These are phyloP conservation scores for Candida dubliniensis DNA, from an alignment of 1,139 yeast species.

Conservation along the genomic window DNA sequence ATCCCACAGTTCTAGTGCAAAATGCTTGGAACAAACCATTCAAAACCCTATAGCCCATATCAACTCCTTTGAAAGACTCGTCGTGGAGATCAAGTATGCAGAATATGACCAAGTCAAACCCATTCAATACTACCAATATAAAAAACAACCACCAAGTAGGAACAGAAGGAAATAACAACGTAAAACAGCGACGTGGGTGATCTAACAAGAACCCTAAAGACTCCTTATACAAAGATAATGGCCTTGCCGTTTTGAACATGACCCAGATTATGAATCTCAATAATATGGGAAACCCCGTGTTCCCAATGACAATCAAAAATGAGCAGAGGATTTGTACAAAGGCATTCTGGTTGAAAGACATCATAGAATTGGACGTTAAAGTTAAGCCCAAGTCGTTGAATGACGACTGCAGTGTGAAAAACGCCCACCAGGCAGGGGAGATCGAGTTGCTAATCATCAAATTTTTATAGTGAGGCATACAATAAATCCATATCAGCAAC, in stretches of 20 bases:
- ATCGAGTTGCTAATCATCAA: conserved; percentile 55
- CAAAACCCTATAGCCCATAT: conserved; percentile 67
- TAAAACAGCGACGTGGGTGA: conserved; percentile 96
- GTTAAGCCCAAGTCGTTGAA: conserved; percentile 87
- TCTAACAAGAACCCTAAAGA: conserved; percentile 84
- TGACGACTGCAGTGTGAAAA: conserved; percentile 73
- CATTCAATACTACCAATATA: conserved; percentile 70
- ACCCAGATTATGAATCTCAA: conserved; percentile 82
- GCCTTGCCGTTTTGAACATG: conserved; percentile 64
- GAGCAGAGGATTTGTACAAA: conserved; percentile 63
- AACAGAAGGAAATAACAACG: conserved; percentile 82
- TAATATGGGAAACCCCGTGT: conserved; percentile 88
- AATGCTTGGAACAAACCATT: conserved; percentile 90
- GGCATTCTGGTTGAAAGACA: conserved; percentile 57
- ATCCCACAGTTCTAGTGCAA: conserved; percentile 93
- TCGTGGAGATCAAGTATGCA: conserved; percentile 71
- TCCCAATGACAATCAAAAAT: conserved; percentile 81
- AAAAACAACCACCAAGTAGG: conserved; percentile 95
- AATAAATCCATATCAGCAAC: conserved; percentile 66
- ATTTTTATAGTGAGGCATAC: conserved; percentile 40
- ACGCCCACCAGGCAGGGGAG: conserved; percentile 88
- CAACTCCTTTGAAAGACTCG: conserved; percentile 45
- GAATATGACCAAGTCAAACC: conserved; percentile 75
- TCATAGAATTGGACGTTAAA: conserved; percentile 77
- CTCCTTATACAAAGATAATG: conserved; percentile 65